Evolutionary conservation across 2,329 filamentous ascomycete genomes (phyloP).

Genomic region (Fusarium tanahbumbuense): DNA sequence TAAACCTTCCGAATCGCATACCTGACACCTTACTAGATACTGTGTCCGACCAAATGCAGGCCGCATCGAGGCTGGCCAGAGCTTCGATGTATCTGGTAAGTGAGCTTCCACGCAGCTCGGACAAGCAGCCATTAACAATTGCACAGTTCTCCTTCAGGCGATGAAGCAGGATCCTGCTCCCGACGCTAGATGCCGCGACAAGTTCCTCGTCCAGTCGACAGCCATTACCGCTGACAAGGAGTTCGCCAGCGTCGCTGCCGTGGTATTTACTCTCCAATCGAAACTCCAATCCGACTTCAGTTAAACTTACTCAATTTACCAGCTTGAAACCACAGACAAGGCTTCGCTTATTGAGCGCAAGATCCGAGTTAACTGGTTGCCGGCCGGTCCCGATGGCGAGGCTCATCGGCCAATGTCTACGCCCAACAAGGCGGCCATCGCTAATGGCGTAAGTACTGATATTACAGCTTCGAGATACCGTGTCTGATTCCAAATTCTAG

Average conservation of each 20-base stretch:
- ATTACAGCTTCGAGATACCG: not conserved
- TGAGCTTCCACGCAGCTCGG: not conserved
- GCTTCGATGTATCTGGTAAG: constrained; percentile 93
- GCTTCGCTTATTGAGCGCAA: constrained; percentile 88
- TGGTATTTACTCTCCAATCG: constrained; percentile 68
- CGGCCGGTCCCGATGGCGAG: constrained; percentile 63
- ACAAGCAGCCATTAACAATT: constrained; percentile 24
- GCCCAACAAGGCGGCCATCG: constrained; percentile 55
- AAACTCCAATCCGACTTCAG: not conserved
- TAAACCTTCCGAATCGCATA: constrained; percentile 23
- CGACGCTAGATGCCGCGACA: constrained; percentile 94
- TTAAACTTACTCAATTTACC: constrained; percentile 21
- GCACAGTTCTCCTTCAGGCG: constrained; percentile 87
- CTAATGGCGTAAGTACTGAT: constrained; percentile 56
- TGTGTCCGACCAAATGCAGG: constrained; percentile 98
- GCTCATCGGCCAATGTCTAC: constrained; percentile 49
- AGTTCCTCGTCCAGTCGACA: constrained; percentile 96
- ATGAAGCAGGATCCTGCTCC: constrained; percentile 94
- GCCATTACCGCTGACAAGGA: constrained; percentile 86
- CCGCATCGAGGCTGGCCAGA: constrained; percentile 88
- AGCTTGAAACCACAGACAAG: constrained; percentile 87
- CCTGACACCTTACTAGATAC: constrained; percentile 72
- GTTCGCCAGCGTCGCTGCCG: constrained; percentile 80
- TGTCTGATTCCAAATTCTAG: constrained; percentile 41
- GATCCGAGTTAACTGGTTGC: constrained; percentile 89